Percentiles rank a stretch among this genome's conserved stretches.
Evolutionary conservation across 2,329 filamentous ascomycete genomes (phyloP).

Genomic region (Bretziella fagacearum): DNA sequence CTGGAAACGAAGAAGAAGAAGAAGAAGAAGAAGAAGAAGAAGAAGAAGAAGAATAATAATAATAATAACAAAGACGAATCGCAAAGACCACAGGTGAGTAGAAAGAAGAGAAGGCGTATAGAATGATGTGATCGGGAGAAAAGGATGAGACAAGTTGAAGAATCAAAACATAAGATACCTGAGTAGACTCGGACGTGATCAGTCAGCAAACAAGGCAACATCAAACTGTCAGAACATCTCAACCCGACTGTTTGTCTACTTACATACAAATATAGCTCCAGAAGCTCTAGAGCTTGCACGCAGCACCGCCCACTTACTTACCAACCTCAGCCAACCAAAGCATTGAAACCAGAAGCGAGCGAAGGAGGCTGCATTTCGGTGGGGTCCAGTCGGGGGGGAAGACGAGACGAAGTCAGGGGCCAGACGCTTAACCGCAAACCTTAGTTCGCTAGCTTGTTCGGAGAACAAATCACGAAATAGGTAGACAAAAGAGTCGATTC

Average conservation of each 20-base stretch:
- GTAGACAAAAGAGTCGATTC: neutral
- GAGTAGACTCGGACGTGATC: neutral
- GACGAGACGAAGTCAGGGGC: conserved; percentile 6
- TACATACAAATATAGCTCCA: conserved; percentile 1
- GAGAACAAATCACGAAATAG: neutral
- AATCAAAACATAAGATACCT: neutral
- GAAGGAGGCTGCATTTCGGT: neutral
- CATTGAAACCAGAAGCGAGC: neutral
- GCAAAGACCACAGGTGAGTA: neutral
- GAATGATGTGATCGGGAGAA: conserved; percentile 3
- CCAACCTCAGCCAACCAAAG: no score
- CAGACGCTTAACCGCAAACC: neutral
- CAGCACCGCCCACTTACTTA: no score
- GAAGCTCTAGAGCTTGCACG: neutral
- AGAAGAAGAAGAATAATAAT: neutral
- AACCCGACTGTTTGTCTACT: no score
- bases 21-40: neutral
- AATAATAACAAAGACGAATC: conserved; percentile 6
- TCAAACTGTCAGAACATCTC: neutral
- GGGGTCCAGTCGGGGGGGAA: conserved; percentile 1
- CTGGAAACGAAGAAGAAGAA: neutral
- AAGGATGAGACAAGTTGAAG: neutral
- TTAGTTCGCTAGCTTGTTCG: neutral
- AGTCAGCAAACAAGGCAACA: conserved; percentile 1
- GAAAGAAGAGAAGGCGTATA: neutral